These are phyloP conservation scores for Entomortierella parvispora DNA, from an alignment of 192 early-diverging fungal genomes.

Conservation along the genomic window DNA sequence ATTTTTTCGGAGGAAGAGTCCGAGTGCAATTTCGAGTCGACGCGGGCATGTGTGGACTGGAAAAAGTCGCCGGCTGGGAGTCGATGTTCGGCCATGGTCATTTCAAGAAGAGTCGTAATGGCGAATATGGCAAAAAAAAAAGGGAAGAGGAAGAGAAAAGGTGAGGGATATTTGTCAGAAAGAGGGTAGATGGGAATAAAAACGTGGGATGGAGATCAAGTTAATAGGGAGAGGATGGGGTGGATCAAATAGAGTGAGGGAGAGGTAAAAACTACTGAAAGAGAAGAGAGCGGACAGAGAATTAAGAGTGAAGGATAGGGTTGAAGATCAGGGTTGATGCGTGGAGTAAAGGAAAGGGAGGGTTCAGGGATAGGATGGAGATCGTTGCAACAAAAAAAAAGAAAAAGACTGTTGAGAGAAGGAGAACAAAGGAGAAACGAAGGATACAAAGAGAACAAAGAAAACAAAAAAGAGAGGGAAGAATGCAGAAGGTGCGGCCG, in stretches of 20 bases:
- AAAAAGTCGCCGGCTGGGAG: conserved; percentile 24
- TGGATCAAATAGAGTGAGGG: not conserved
- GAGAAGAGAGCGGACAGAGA: not conserved
- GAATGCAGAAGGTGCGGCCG: not conserved
- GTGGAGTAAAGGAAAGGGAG: not conserved
- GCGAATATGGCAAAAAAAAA: not conserved
- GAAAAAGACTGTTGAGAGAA: not conserved
- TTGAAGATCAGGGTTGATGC: not conserved
- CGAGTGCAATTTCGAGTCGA: conserved; percentile 43
- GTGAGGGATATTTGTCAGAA: conserved; percentile 22
- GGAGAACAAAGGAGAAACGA: not conserved
- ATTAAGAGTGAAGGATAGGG: conserved; percentile 1
- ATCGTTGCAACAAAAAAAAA: conserved; percentile 9
- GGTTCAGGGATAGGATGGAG: not conserved
- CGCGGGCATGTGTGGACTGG: conserved; percentile 34
- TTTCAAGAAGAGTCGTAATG: not conserved
- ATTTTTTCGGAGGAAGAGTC: conserved; percentile 36
- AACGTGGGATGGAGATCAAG: conserved; percentile 5
- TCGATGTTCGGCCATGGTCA: conserved; percentile 44
- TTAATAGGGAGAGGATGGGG: not conserved
- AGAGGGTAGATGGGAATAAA: conserved; percentile 15
- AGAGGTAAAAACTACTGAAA: not conserved
- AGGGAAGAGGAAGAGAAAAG: conserved; percentile 13
- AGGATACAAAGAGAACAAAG: not conserved
- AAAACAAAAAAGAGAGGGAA: not conserved